Base-by-base conservation (phyloP, 23 red algal species). In the Gracilaria vermiculophylla region DNA sequence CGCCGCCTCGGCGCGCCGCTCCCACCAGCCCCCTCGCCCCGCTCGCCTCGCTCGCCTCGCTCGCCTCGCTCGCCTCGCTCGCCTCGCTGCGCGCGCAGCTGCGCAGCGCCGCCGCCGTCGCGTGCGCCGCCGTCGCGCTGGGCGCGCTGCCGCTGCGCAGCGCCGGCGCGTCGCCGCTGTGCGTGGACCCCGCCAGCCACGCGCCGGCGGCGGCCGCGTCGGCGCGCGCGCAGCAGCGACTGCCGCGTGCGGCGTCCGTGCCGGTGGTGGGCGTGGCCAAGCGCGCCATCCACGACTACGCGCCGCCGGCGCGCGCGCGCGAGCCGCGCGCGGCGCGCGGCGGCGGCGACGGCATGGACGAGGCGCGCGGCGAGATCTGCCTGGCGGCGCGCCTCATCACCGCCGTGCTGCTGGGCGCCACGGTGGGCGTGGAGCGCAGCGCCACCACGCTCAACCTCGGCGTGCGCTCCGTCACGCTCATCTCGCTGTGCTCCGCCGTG, bases 381-480 rank as follows among this genome's bases (percentile, higher is more conserved):
- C 84, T 88, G 9, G 84, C 84, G 52, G 53, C 70, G 5, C 84
- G 84, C 17, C 84, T 88, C 32, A 34, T 88, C 84, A 88, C 84
- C 9, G 67, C 84, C 0, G 70, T 77, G 34, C 21, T 88, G 27
- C 35, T 88, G 13, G 84, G 84, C 15, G 66, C 69, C 28, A 61
- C 77, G 3, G 54, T 88, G 28, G 84, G 84, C 16, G 69, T 88
- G 8, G 84, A 88, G 64, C 69, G 66, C 29, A 65, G 84, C 34
- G 84, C 84, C 84, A 88, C 53, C 3, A 6, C 44, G 6, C 72
- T 88, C 31, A 88, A 88, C 57, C 84, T 88, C n/a, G 84, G 84
- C 25, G 84, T 88, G 50, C 65, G 84, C 13, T 88, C 84, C 39
- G 53, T 88, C 1, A 88, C 84, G 2, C 35, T 88, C 19, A 88